Conservation (phyloP, 306 rosid species). For the Carpinus viminea region DNA sequence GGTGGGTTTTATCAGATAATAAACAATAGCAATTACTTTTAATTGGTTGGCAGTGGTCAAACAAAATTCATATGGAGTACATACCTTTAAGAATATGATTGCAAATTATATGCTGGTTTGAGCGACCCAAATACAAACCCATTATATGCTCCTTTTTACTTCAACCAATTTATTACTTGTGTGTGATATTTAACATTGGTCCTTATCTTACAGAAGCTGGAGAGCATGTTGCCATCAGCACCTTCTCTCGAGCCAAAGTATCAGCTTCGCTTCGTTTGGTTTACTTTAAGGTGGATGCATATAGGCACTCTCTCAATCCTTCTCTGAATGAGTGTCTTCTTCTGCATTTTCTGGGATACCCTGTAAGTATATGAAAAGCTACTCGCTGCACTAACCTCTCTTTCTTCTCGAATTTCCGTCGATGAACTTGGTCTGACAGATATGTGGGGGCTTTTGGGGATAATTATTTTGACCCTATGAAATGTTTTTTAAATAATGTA, state of each 20-base stretch:
- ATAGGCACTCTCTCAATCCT: background rate
- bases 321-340: background rate
- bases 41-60: too few relatives aligned
- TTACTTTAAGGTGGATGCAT: slow-evolving; percentile 23
- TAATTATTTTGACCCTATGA: background rate
- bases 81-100: background rate
- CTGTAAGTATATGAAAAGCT: background rate
- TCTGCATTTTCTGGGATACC: background rate
- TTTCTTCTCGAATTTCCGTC: background rate
- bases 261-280: slow-evolving; percentile 63
- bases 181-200: background rate
- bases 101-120: background rate
- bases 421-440: too few relatives aligned
- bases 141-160: background rate
- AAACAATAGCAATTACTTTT: too few relatives aligned
- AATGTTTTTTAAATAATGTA: background rate
- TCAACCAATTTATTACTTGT: background rate
- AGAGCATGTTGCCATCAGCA: slow-evolving; percentile 59
- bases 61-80: too few relatives aligned
- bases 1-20: too few relatives aligned
- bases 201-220: slow-evolving; percentile 67
- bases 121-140: background rate
- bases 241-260: slow-evolving; percentile 85
- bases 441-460: background rate
- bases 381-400: background rate